Percentiles rank a stretch among this genome's conserved stretches.
These are phyloP conservation scores for Apiosordaria backusii DNA, from an alignment of 495 filamentous ascomycete genomes.

Conservation along the genomic window DNA sequence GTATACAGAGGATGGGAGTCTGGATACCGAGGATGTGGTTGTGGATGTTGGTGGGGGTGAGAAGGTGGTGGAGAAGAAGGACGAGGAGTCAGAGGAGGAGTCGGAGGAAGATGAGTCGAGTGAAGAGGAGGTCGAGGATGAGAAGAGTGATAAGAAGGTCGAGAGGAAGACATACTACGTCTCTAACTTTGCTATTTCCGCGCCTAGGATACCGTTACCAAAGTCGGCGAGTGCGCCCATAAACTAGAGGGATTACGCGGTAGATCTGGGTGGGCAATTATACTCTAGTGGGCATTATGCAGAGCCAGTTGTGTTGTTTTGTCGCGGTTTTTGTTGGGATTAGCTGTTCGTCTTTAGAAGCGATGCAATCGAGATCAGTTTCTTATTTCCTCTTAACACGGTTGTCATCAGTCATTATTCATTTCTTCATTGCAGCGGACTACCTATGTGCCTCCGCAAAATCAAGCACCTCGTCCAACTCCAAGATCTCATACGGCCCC, in stretches of 20 bases:
- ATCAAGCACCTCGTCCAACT: conserved; percentile 37
- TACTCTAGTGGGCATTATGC: not conserved
- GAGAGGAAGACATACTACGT: conserved; percentile 20
- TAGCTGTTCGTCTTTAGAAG: too few relatives aligned
- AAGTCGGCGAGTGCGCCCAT: too few relatives aligned
- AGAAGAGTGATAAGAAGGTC: conserved; percentile 6
- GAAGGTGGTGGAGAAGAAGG: conserved; percentile 19
- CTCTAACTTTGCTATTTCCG: conserved; percentile 29
- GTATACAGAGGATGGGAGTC: conserved; percentile 69
- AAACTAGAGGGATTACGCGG: not conserved
- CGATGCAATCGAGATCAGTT: not conserved
- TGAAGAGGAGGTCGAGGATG: conserved; percentile 7
- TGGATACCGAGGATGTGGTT: conserved; percentile 47
- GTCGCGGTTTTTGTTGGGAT: not conserved
- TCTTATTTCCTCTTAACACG: too few relatives aligned
- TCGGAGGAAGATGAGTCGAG: conserved; percentile 1
- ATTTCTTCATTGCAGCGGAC: not conserved
- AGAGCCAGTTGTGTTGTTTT: not conserved
- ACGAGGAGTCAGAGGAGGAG: conserved; percentile 1
- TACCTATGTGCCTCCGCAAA: conserved; percentile 33
- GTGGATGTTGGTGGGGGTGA: conserved; percentile 35
- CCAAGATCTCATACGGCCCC: conserved; percentile 37
- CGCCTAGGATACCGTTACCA: conserved; percentile 7
- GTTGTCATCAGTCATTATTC: not conserved
- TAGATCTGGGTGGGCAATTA: not conserved